These are phyloP conservation scores for Amanita rubescens DNA, from an alignment of 768 basidiomycete genomes.

Conservation along the genomic window DNA sequence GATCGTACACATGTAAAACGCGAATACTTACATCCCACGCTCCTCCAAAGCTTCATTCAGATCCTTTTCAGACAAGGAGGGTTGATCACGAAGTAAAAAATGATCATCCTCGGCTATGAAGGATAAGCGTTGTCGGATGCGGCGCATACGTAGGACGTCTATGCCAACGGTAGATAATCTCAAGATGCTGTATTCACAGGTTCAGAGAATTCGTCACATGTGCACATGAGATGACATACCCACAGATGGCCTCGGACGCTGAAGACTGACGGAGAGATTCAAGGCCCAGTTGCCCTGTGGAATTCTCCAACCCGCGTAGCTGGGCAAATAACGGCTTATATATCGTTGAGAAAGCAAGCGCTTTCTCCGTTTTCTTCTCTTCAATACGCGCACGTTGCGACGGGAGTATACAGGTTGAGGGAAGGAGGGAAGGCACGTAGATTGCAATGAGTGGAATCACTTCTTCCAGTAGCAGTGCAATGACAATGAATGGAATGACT, in stretches of 20 bases:
- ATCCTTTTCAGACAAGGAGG: slow-evolving; percentile 43
- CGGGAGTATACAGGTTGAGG: slow-evolving; percentile 81
- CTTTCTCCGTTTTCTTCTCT: slow-evolving; percentile 43
- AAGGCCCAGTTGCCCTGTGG: slow-evolving; percentile 28
- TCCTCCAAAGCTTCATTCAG: slow-evolving; percentile 63
- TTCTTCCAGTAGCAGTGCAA: slow-evolving; percentile 73
- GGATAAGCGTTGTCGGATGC: slow-evolving; percentile 32
- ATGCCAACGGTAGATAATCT: slow-evolving; percentile 38
- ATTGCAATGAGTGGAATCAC: slow-evolving; percentile 77
- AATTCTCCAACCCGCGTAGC: slow-evolving; percentile 25
- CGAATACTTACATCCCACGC: slow-evolving; percentile 62
- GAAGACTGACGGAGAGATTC: slow-evolving; percentile 21
- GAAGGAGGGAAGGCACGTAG: slow-evolving; percentile 78
- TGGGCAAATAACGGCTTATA: slow-evolving; percentile 29
- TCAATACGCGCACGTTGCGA: slow-evolving; percentile 66
- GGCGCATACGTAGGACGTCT: slow-evolving; percentile 34
- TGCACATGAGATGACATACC: slow-evolving; percentile 33
- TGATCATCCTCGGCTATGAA: slow-evolving; percentile 58
- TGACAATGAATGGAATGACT: slow-evolving; percentile 71
- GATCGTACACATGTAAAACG: not conserved
- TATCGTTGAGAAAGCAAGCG: slow-evolving; percentile 28
- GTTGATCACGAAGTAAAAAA: slow-evolving; percentile 45
- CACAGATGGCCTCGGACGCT: slow-evolving; percentile 43
- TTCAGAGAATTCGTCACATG: not conserved
- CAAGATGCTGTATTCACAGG: slow-evolving; percentile 22